Evolutionary conservation across 352 stramenopile genomes (phyloP).

Genomic region (Aphanomyces astaci): DNA sequence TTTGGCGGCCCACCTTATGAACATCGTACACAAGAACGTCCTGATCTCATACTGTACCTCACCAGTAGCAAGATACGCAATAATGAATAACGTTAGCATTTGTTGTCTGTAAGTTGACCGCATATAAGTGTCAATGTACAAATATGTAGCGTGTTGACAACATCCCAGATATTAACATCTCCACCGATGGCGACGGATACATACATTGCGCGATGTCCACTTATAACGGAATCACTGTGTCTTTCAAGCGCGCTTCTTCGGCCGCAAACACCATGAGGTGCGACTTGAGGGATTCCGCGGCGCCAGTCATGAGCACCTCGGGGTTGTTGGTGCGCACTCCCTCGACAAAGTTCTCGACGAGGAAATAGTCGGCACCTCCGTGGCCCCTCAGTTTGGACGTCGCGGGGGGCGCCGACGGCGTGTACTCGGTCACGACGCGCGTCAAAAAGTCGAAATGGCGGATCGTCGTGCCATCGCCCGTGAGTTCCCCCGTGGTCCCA

Average conservation of each 20-base stretch:
- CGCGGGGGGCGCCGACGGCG: neutral
- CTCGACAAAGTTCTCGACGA: conserved; percentile 25
- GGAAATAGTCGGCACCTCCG: conserved; percentile 25
- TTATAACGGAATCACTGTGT: too few species aligned
- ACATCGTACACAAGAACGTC: too few species aligned
- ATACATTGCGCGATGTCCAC: too few species aligned
- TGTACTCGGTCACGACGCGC: conserved; percentile 7
- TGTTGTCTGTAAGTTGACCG: too few species aligned
- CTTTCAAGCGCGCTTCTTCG: conserved; percentile 4
- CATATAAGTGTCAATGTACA: too few species aligned
- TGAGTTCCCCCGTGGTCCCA: conserved; percentile 25
- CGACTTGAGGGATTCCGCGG: conserved; percentile 24
- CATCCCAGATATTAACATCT: too few species aligned
- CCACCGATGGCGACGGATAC: too few species aligned
- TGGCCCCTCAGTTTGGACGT: conserved; percentile 22
- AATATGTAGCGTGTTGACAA: too few species aligned
- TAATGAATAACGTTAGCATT: too few species aligned
- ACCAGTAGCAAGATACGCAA: too few species aligned
- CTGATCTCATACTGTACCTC: too few species aligned
- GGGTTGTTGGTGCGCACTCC: conserved; percentile 17
- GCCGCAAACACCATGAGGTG: conserved; percentile 25
- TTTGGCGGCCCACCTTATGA: too few species aligned
- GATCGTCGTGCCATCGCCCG: conserved; percentile 15
- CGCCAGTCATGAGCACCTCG: conserved; percentile 18
- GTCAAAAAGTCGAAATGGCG: conserved; percentile 25